These are phyloP conservation scores for Lagenaria siceraria DNA, from an alignment of 306 rosid genomes.

Conservation along the genomic window DNA sequence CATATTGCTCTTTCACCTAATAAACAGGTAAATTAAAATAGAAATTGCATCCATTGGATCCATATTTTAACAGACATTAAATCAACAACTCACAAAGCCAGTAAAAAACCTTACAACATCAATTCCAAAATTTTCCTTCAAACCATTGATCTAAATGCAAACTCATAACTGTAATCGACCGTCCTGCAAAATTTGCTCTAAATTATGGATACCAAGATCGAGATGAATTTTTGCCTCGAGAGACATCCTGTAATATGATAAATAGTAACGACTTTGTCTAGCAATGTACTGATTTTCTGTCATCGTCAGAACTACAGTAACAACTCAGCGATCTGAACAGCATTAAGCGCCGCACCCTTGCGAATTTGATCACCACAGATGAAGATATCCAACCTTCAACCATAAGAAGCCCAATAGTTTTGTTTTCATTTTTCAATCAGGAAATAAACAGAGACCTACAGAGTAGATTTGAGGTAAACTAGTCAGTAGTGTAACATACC, in stretches of 20 bases:
- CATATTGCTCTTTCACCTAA: neutral
- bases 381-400: conserved; percentile 76
- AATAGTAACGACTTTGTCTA: neutral
- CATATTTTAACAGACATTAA: too few relatives aligned
- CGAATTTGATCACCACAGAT: conserved; percentile 98
- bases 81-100: neutral
- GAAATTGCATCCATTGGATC: too few relatives aligned
- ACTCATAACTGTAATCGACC: neutral
- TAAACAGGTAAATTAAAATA: neutral
- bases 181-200: neutral
- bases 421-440: neutral
- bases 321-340: conserved; percentile 95
- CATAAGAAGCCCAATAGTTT: neutral
- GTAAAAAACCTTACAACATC: neutral
- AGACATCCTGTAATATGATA: neutral
- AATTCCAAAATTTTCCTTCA: conserved; percentile 6
- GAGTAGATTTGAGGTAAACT: neutral
- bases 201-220: neutral
- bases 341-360: conserved; percentile 97
- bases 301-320: conserved; percentile 24
- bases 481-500: conserved; percentile 25
- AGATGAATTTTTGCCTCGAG: neutral
- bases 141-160: neutral
- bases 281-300: neutral
- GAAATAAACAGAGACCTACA: neutral